A percentile compares a stretch with the other conserved stretches of the same genome.
Conservation (phyloP, 2,329 filamentous ascomycete species). For the Chaetomiaceae sp. region DNA sequence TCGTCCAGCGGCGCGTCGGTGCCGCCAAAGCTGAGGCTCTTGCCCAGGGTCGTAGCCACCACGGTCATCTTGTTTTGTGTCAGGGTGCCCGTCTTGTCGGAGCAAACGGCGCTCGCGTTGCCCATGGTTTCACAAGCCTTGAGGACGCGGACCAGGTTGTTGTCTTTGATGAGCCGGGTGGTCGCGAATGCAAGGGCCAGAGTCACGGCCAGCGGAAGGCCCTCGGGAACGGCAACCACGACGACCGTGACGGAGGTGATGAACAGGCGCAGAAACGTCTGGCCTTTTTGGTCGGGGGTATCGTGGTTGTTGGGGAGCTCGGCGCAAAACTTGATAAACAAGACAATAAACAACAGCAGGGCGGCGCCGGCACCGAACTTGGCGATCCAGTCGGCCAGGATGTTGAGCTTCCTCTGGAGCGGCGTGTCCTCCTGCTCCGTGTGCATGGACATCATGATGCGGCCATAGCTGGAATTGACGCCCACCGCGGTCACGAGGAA, state of each 20-base stretch:
- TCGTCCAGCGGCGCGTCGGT: conserved; percentile 28
- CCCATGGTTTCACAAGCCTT: conserved; percentile 71
- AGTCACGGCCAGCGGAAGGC: conserved; percentile 62
- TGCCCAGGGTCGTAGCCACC: conserved; percentile 64
- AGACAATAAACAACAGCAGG: conserved; percentile 68
- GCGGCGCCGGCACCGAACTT: conserved; percentile 60
- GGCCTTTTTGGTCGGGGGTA: conserved; percentile 52
- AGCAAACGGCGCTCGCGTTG: conserved; percentile 71
- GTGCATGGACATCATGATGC: conserved; percentile 52
- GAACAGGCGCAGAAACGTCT: conserved; percentile 55
- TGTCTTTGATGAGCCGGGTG: conserved; percentile 65
- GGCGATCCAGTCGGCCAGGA: conserved; percentile 46
- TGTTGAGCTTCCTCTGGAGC: conserved; percentile 49
- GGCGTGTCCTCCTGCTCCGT: conserved; percentile 49
- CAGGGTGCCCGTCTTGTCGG: conserved; percentile 71
- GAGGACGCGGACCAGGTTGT: conserved; percentile 64
- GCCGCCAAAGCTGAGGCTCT: conserved; percentile 32
- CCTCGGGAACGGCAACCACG: conserved; percentile 65
- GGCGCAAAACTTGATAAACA: conserved; percentile 73
- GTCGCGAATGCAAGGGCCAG: conserved; percentile 66
- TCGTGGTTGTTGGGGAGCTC: conserved; percentile 47
- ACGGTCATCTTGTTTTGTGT: conserved; percentile 75
- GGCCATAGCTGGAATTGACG: conserved; percentile 50
- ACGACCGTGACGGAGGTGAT: conserved; percentile 64
- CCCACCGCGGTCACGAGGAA: conserved; percentile 52